Percentiles rank a stretch among this genome's conserved stretches.
phyloP scores from a whole-genome alignment of 768 basidiomycete genomes.

The Collybiopsis luxurians region DNA sequence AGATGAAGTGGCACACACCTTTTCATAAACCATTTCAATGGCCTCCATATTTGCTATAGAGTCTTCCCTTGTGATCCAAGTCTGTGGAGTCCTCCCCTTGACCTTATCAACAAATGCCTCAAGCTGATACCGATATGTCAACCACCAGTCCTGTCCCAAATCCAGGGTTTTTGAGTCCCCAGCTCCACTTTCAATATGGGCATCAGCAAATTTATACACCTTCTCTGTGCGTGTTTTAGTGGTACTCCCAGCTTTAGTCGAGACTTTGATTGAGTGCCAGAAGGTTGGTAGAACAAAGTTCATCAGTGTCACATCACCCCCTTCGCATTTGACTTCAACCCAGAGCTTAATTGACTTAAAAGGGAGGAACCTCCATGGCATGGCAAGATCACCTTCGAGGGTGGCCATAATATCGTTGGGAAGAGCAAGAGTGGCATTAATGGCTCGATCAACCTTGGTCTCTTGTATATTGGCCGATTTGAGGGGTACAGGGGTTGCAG shows the following conservation, averaged over 20 bases:
- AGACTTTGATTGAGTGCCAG: constrained; percentile 46
- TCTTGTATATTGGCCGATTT: constrained; percentile 18
- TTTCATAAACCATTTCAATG: constrained; percentile 44
- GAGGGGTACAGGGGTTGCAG: constrained; percentile 19
- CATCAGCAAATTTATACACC: constrained; percentile 32
- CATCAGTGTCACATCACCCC: constrained; percentile 33
- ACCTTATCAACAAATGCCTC: constrained; percentile 55
- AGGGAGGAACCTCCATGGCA: constrained; percentile 37
- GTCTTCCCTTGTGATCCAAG: constrained; percentile 43
- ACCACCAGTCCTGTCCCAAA: constrained; percentile 45
- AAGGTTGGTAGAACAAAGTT: constrained; percentile 39
- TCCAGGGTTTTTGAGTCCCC: constrained; percentile 19
- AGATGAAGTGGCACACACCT: constrained; percentile 19
- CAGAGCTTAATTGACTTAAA: constrained; percentile 24
- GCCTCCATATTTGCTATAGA: constrained; percentile 41
- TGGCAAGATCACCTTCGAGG: constrained; percentile 33
- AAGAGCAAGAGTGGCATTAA: constrained; percentile 40
- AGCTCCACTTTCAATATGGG: constrained; percentile 2
- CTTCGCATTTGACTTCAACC: constrained; percentile 28
- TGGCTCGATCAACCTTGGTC: constrained; percentile 37
- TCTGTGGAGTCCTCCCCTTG: constrained; percentile 34
- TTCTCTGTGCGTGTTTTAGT: constrained; percentile 34
- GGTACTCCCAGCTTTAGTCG: constrained; percentile 16
- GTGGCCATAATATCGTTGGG: constrained; percentile 36
- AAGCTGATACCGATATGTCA: constrained; percentile 54